phyloP scores from a whole-genome alignment of 805 yeast genomes.

The Metschnikowia drakensbergensis region DNA sequence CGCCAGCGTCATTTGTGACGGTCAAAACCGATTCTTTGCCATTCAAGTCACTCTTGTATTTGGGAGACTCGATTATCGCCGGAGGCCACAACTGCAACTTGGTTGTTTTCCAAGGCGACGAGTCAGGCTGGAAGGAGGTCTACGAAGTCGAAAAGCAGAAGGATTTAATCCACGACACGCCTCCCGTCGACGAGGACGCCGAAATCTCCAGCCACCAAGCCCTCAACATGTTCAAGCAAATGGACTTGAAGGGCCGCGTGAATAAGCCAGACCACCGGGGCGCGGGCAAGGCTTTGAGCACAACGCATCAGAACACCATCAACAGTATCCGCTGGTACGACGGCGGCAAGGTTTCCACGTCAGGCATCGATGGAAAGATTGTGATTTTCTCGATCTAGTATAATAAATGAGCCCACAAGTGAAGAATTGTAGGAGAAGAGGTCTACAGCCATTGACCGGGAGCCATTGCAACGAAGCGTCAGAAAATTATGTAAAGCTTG shows the following conservation, averaged over 20 bases:
- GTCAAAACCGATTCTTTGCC: slow-evolving; percentile 73
- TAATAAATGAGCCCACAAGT: neutral
- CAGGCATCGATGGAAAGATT: slow-evolving; percentile 89
- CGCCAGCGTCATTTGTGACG: slow-evolving; percentile 56
- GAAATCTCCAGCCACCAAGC: slow-evolving; percentile 71
- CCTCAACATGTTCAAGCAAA: slow-evolving; percentile 88
- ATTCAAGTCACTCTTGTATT: slow-evolving; percentile 70
- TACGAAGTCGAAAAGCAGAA: slow-evolving; percentile 51
- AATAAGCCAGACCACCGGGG: slow-evolving; percentile 32
- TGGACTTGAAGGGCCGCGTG: slow-evolving; percentile 89
- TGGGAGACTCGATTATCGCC: slow-evolving; percentile 63
- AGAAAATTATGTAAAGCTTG: slow-evolving; percentile 47
- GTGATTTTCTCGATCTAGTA: slow-evolving; percentile 54
- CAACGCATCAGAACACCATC: slow-evolving; percentile 90
- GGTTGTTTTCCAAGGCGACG: slow-evolving; percentile 71
- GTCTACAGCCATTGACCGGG: neutral
- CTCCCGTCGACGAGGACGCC: slow-evolving; percentile 45
- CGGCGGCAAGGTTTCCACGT: slow-evolving; percentile 49
- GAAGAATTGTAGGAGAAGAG: neutral
- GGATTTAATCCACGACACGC: slow-evolving; percentile 45
- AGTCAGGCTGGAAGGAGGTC: slow-evolving; percentile 58
- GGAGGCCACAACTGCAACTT: slow-evolving; percentile 95
- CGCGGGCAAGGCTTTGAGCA: slow-evolving; percentile 47
- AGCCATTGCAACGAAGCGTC: slow-evolving; percentile 20
- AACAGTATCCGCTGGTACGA: slow-evolving; percentile 54